Conservation (phyloP, 202 grass and related monocot species). For the Digitaria exilis region DNA sequence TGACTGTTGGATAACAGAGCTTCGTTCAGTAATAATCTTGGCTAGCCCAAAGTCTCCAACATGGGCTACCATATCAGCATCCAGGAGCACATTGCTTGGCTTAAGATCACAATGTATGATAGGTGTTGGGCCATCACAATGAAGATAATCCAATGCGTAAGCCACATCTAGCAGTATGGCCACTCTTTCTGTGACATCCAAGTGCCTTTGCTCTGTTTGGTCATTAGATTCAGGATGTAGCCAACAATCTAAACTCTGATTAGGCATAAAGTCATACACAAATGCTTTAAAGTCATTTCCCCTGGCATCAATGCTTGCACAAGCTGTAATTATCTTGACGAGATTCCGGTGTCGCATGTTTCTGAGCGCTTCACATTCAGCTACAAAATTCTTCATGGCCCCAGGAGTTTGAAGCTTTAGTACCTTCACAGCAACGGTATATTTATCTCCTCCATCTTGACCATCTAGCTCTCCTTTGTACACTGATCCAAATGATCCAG, state of each 20-base stretch:
- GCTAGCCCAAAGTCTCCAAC: slow-evolving; percentile 50
- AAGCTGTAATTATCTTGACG: slow-evolving; percentile 53
- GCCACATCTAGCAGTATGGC: slow-evolving; percentile 51
- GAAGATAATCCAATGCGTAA: slow-evolving; percentile 42
- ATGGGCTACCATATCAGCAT: slow-evolving; percentile 45
- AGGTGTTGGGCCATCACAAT: slow-evolving; percentile 20
- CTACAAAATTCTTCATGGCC: slow-evolving; percentile 47
- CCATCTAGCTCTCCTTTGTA: slow-evolving; percentile 18
- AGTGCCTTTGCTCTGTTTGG: not conserved
- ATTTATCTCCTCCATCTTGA: not conserved
- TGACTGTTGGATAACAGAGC: not conserved
- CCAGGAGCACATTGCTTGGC: slow-evolving; percentile 45
- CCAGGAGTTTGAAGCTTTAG: slow-evolving; percentile 41
- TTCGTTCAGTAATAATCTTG: slow-evolving; percentile 20
- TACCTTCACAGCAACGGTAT: slow-evolving; percentile 49
- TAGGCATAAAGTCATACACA: slow-evolving; percentile 58
- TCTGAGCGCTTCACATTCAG: slow-evolving; percentile 56
- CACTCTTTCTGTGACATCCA: slow-evolving; percentile 33
- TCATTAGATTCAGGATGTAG: slow-evolving; percentile 15
- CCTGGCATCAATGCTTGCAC: slow-evolving; percentile 47
- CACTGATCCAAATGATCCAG: slow-evolving; percentile 40
- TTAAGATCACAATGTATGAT: slow-evolving; percentile 55
- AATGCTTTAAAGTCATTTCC: slow-evolving; percentile 62
- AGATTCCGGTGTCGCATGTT: slow-evolving; percentile 56
- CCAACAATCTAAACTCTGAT: slow-evolving; percentile 59